Evolutionary conservation across 441 rosid species (phyloP), one percentile per base, ranked within the genome.

Genomic region (Brassica balearica): DNA sequence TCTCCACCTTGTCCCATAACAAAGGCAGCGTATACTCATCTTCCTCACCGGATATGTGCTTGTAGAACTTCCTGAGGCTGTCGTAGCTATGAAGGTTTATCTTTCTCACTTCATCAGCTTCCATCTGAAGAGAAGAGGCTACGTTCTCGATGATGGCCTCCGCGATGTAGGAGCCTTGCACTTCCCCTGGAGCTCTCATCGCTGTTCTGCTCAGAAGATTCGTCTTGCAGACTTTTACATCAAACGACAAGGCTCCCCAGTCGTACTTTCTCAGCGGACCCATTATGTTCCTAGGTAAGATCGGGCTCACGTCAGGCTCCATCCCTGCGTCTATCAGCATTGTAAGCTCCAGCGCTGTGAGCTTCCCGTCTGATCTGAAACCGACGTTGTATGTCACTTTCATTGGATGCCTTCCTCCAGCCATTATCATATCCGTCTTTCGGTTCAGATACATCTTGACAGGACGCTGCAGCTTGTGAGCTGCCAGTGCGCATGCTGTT

Each of bases 331-430:
- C 82, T 32, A 95, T 75, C 23, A 90, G 66, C 60, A 93, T 74
- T 8, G 80, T 85, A 5, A 95, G 87, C 65, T 84, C 81, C 8
- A 95, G 83, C 65, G 92, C 98, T 4, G 94, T 93, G 69, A 95
- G 75, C 82, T 95, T 95, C 3, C 99, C 97, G 51, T 83, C 86
- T 15, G 88, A 82, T 86, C 88, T 89, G 85, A 93, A 95, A 22
- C 98, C 99, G 3, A 91, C 94, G 80, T 80, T 90, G 77, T 95
- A 93, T 9, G 89, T 92, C 77, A 93, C 76, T 77, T 91, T 83
- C 98, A 95, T 85, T 0, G 99, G 99, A 84, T 95, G 99, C 58
- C 99, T 90, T 79, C 99, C 98, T 78, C 99, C 98, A 15, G 88
- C 87, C 86, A 87, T 86, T 77, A 90, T 79, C 98, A 95, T 95